Percentiles rank a stretch among this genome's conserved stretches.
phyloP scores from a whole-genome alignment of 1,284 basidiomycete species.

The Moniliella sp. region DNA sequence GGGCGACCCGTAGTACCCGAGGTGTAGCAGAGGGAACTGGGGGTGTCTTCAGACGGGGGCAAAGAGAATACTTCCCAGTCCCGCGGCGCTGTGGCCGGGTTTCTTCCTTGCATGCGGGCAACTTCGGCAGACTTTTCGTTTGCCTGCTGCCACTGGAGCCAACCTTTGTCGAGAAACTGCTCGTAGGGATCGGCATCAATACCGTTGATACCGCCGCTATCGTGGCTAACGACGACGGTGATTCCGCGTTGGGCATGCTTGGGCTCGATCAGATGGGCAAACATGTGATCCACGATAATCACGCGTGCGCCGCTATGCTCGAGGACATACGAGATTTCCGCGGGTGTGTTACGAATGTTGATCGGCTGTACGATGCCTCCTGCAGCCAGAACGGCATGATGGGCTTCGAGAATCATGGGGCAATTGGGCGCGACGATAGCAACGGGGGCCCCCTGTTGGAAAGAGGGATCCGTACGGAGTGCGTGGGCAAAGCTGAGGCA shows the following conservation, averaged over 20 bases:
- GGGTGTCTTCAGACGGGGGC: constrained; percentile 48
- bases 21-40: constrained; percentile 50
- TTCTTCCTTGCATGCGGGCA: constrained; percentile 1
- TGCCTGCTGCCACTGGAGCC: constrained; percentile 44
- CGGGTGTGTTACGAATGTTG: constrained; percentile 55
- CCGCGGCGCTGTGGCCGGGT: constrained; percentile 13
- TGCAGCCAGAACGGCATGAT: constrained; percentile 55
- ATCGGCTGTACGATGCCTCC: constrained; percentile 53
- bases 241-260: constrained; percentile 37
- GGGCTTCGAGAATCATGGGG: constrained; percentile 57
- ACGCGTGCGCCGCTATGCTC: constrained; percentile 53
- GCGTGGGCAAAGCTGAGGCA: constrained; percentile 6
- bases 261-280: constrained; percentile 43
- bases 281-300: constrained; percentile 56
- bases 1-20: constrained; percentile 58
- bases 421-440: constrained; percentile 36
- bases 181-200: constrained; percentile 52
- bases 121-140: constrained; percentile 7
- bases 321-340: constrained; percentile 59
- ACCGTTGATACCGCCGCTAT: constrained; percentile 42
- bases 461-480: constrained; percentile 3
- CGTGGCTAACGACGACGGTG: constrained; percentile 47
- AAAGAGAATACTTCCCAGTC: constrained; percentile 56
- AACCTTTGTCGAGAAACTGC: constrained; percentile 47
- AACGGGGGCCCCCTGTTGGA: constrained; percentile 17